Evolutionary conservation across 345 rosid genomes (phyloP), one percentile per base, ranked within the genome.

Genomic region (Eucalyptus marginata): DNA sequence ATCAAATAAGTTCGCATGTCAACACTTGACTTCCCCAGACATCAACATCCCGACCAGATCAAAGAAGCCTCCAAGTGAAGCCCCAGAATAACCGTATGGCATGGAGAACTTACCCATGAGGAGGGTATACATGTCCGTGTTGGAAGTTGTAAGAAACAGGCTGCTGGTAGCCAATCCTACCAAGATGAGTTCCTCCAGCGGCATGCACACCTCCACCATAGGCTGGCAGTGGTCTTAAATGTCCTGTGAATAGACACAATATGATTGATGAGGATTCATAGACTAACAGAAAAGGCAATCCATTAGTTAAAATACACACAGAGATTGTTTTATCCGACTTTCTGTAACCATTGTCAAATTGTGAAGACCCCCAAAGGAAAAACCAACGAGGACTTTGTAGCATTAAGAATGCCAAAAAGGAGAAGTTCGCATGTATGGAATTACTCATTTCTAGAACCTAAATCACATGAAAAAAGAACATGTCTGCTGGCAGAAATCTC

Each of bases 111-210:
- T 90, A 97, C 99, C 99, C 98, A 90, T 95, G 96, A 56, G 95
- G 89, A 93, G 98, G 97, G 88, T 95, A 95, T 91, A 93, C 87
- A 90, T 95, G 46, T 90, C 96, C 98, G 89, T 95, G 98, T 56
- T 95, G 98, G 91, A 96, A 96, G 95, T 87, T 88, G 91, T 92
- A 94, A 89, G 98, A 89, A 92, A 94, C 91, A 54, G 94, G 94
- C 44, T 94, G 98, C 92, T 96, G 99, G 92, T 96, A 96, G 31
- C 97, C 96, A 91, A 92, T 91, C 91, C 90, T 93, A 90, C 99
- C 98, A 89, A 91, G 92, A 86, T 92, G 93, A 86, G 94, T 88
- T 52, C 98, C 95, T 25, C 97, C 93, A n/a, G 95, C 88, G 79
- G 93, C 91, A 91, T 94, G 99, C 92, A 93, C 89, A 88, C 91